A percentile compares a stretch with the other conserved stretches of the same genome.
phyloP scores from a whole-genome alignment of 441 rosid genomes.

The Melastoma candidum region DNA sequence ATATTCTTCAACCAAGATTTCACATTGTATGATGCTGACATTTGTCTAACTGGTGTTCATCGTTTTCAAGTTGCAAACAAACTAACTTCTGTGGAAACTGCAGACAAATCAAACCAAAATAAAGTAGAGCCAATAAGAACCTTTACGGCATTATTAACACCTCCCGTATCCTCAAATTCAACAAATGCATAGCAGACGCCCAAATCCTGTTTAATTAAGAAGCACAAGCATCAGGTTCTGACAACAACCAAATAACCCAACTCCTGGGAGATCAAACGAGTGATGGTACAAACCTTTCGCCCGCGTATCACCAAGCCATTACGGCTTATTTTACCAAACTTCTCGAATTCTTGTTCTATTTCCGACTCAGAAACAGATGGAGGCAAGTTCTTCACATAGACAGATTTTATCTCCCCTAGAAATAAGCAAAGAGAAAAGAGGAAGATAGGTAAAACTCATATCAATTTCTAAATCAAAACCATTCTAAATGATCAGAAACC shows the following conservation, averaged over 20 bases:
- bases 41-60: too few relatives aligned
- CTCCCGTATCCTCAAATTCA: conserved; percentile 52
- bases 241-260: neutral
- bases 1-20: too few relatives aligned
- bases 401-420: conserved; percentile 58
- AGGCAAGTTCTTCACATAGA: conserved; percentile 55
- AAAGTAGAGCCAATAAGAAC: conserved; percentile 20
- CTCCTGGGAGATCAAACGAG: conserved; percentile 1
- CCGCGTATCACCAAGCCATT: conserved; percentile 62
- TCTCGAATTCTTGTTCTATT: conserved; percentile 60
- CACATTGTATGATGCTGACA: too few relatives aligned
- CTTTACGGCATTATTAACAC: conserved; percentile 50
- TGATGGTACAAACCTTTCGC: conserved; percentile 42
- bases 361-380: conserved; percentile 45
- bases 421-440: conserved; percentile 8
- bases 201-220: conserved; percentile 39
- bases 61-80: too few relatives aligned
- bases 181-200: conserved; percentile 76
- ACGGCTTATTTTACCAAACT: conserved; percentile 44
- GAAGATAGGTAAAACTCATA: too few relatives aligned
- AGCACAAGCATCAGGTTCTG: conserved; percentile 1
- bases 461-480: too few relatives aligned
- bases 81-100: neutral
- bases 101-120: neutral
- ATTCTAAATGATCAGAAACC: too few relatives aligned